Evolutionary conservation across 2,329 filamentous ascomycete species (phyloP).

Genomic region (Pseudogymnoascus sp.): DNA sequence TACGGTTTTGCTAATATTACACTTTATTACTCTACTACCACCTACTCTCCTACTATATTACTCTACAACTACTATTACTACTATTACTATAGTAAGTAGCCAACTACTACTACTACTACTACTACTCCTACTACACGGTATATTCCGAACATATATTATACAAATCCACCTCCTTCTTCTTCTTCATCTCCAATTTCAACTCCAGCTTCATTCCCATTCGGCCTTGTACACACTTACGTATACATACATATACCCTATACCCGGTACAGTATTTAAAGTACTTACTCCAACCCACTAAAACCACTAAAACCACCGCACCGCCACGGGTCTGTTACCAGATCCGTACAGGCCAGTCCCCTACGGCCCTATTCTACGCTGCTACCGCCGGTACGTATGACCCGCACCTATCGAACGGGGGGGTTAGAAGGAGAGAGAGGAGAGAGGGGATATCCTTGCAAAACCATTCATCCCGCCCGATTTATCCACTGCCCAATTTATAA

Average conservation of each 20-base stretch:
- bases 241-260: background rate
- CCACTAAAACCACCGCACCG: background rate
- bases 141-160: background rate
- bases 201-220: background rate
- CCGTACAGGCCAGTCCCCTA: background rate
- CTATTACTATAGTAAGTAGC: no score
- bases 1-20: no score
- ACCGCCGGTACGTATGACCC: conserved; percentile 5
- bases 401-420: background rate
- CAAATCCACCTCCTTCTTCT: background rate
- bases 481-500: conserved; percentile 5
- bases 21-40: no score
- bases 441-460: background rate
- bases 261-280: background rate
- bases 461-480: background rate
- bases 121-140: background rate
- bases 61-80: no score
- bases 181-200: background rate
- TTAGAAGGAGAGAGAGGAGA: background rate
- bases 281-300: background rate
- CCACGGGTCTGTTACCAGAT: background rate
- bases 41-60: no score
- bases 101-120: no score
- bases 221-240: background rate
- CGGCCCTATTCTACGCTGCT: conserved; percentile 1